Base-by-base conservation (phyloP, 1,139 yeast species). In the Kodamaea suecica region DNA sequence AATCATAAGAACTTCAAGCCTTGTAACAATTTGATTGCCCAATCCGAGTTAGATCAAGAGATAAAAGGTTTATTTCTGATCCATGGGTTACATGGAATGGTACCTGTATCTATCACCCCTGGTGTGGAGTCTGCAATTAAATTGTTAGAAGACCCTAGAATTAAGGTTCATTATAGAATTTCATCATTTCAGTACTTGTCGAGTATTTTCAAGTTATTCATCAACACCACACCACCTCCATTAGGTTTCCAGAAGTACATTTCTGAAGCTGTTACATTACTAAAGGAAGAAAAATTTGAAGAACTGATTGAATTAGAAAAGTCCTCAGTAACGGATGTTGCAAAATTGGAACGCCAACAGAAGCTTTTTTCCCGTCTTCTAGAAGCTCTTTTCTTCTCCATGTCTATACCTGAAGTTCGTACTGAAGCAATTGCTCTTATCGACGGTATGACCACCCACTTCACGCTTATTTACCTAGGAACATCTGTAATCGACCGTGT, bases 1-100 rank as follows among this genome's bases (percentile, higher is more conserved):
- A 92, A 92, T 50, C 81, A 97, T 48, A 79, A 84, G 35, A 87
- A 86, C 54, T 70, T 90, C 50, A 78, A 78, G 42, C 85, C 94
- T 2, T 86, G 88, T 30, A 65, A 74, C 32, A 80, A 80, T 36
- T 66, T 92, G 46, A 66, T 70, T 29, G 65, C 78, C 0, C 73
- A 73, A 38, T 67, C 78, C 0, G 76, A 75, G 30, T 59, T 81
- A 11, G 81, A 82, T 42, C 86, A 84, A 49, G 85, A 84, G 40
- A 67, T 84, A 6, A 70, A 77, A 29, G 88, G 92, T 0, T 57
- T 78, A 36, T 78, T 90, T 55, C 71, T 72, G 36, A 75, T 88
- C 25, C 80, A 84, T 44, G 96, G 95, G 1, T 59, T 87, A 33
- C 65, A 74, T 3, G 68, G 63, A 7, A 61, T 63, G 39, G 76